Conservation (phyloP, 306 rosid genomes). For the Betula pendula region DNA sequence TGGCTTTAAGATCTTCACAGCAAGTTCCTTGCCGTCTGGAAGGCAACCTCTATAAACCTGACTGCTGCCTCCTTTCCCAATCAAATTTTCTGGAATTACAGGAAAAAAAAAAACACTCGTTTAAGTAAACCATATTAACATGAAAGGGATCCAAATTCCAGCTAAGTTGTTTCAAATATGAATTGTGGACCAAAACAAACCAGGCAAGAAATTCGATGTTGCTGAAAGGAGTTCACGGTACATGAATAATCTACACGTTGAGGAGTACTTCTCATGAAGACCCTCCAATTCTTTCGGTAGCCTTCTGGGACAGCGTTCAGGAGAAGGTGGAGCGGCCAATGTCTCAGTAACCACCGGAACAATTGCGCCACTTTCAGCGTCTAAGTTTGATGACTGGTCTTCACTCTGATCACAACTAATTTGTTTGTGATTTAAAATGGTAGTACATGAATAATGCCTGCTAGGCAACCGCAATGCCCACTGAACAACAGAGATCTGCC, state of each 20-base stretch:
- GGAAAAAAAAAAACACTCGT: not conserved
- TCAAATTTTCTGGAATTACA: slow-evolving; percentile 67
- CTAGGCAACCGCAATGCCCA: slow-evolving; percentile 94
- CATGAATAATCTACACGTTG: slow-evolving; percentile 73
- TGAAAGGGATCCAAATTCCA: slow-evolving; percentile 3
- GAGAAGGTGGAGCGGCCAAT: slow-evolving; percentile 33
- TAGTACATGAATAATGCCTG: slow-evolving; percentile 42
- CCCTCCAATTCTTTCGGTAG: slow-evolving; percentile 74
- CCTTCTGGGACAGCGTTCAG: slow-evolving; percentile 34
- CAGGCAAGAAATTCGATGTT: slow-evolving; percentile 77
- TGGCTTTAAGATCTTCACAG: slow-evolving; percentile 87
- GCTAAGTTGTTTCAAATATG: slow-evolving; percentile 1
- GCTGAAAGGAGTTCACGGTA: slow-evolving; percentile 75
- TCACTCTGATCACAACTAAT: slow-evolving; percentile 30
- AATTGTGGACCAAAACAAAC: slow-evolving; percentile 43
- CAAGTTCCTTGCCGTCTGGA: slow-evolving; percentile 85
- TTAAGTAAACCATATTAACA: not conserved
- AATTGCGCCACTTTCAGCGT: slow-evolving; percentile 72
- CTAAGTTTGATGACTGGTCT: slow-evolving; percentile 42
- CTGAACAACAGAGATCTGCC: slow-evolving; percentile 77
- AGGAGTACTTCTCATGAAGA: slow-evolving; percentile 78
- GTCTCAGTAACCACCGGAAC: slow-evolving; percentile 59
- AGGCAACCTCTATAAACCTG: slow-evolving; percentile 88
- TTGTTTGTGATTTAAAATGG: slow-evolving; percentile 32
- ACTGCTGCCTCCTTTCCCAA: slow-evolving; percentile 96